Evolutionary conservation across 108 stramenopile genomes (phyloP).

Genomic region (Heterococcus sp.): DNA sequence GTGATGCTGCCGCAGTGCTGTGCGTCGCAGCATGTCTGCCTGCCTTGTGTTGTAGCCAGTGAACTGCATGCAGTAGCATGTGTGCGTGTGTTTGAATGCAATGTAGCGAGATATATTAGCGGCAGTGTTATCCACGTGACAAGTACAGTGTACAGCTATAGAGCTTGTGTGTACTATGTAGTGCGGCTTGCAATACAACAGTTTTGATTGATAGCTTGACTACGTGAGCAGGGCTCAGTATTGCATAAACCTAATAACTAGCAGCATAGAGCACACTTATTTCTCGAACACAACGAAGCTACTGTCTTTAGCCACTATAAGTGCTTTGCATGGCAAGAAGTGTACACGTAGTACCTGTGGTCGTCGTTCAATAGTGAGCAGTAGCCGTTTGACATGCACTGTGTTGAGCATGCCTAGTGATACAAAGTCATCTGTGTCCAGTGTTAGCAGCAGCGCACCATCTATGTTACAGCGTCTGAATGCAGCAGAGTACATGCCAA

Average conservation of each 20-base stretch:
- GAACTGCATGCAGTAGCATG: slow-evolving; percentile 32
- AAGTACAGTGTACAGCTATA: too few species aligned
- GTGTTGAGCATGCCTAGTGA: slow-evolving; percentile 18
- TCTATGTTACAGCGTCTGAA: slow-evolving; percentile 16
- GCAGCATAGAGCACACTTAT: too few species aligned
- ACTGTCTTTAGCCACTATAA: too few species aligned
- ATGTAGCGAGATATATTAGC: not conserved
- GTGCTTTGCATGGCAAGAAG: too few species aligned
- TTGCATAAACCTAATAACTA: too few species aligned
- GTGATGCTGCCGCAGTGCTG: slow-evolving; percentile 16
- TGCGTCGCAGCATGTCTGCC: slow-evolving; percentile 23
- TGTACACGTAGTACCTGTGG: too few species aligned
- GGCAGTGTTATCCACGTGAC: not conserved
- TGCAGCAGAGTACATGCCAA: not conserved
- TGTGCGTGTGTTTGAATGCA: not conserved
- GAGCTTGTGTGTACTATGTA: too few species aligned
- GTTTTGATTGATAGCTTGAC: too few species aligned
- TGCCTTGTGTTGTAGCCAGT: slow-evolving; percentile 29
- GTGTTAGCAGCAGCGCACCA: slow-evolving; percentile 38
- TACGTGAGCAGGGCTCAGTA: too few species aligned
- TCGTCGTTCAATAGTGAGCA: not conserved
- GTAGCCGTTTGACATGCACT: slow-evolving; percentile 21
- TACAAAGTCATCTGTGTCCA: slow-evolving; percentile 30
- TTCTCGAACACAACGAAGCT: too few species aligned
- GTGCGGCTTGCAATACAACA: too few species aligned